Base-by-base conservation (phyloP, 345 rosid genomes). In the Citrus unshiu region DNA sequence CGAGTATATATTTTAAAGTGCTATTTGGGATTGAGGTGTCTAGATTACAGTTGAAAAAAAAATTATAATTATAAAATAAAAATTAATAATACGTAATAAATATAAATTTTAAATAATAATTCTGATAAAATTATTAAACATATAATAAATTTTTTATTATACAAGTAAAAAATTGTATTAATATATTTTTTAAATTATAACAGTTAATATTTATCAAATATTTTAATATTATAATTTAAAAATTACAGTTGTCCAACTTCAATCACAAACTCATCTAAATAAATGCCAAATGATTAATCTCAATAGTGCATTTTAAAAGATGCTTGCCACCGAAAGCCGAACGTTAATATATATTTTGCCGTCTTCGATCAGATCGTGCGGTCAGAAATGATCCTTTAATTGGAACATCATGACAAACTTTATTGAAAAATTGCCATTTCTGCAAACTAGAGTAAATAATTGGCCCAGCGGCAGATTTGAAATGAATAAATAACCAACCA, bases 181-280 rank as follows among this genome's bases (percentile, higher is more conserved):
- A 34, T 1, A 35, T 35, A 34, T 1, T 35, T 35, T 35, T 5
- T 35, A 5, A 35, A 0, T 35, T 35, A 35, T 0, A 35, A 1
- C 0, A 0, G 0, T 35, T 35, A 35, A 0, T 35, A 0, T 5
- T 35, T 35, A 5, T 35, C 0, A 35, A 5, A 35, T 0, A 35
- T 0, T 35, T 35, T 35, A 35, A 35, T 35, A 35, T 5, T 35
- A 0, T 34, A 34, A 34, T 0, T 34, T 34, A 34, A 34, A 34
- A 34, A 5, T 34, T 34, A 5, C 0, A 35, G 1, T 0, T 5
- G 0, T 35, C 0, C 0, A 35, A 35, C 1, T 0, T 5, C 1
- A 35, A 35, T 6, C 0, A 0, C 0, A 0, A 5, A 0, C 0
- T 1, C 5, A 35, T 35, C 37, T 35, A 37, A 37, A 0, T 37